A percentile compares a stretch with the other conserved stretches of the same genome.
phyloP scores from a whole-genome alignment of 1,139 yeast genomes.

The Chernovozyma sophiae-reginae region DNA sequence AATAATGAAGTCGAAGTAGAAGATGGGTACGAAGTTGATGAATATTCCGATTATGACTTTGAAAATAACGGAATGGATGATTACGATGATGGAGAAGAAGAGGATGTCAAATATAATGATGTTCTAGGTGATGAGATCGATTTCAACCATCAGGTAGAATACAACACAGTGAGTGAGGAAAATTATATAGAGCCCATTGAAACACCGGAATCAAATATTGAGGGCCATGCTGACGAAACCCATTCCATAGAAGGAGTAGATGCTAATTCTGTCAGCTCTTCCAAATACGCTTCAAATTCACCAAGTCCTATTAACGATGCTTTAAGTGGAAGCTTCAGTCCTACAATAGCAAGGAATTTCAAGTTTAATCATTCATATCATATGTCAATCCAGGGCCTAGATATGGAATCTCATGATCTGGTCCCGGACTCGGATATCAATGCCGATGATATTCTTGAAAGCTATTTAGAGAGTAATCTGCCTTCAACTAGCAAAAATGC shows the following conservation, averaged over 20 bases:
- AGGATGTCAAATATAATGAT: slow-evolving; percentile 31
- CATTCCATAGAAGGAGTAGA: background rate
- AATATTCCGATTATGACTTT: slow-evolving; percentile 38
- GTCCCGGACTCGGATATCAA: slow-evolving; percentile 14
- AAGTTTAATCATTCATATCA: slow-evolving; percentile 24
- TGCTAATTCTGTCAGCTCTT: background rate
- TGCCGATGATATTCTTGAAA: slow-evolving; percentile 29
- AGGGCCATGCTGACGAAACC: background rate
- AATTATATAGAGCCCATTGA: too few species aligned
- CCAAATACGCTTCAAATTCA: background rate
- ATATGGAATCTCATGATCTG: slow-evolving; percentile 2
- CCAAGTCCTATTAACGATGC: background rate
- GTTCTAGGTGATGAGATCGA: slow-evolving; percentile 36
- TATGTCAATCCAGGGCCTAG: slow-evolving; percentile 25
- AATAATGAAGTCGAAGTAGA: slow-evolving; percentile 27
- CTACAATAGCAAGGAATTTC: background rate
- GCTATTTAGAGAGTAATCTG: slow-evolving; percentile 27
- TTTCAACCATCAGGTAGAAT: background rate
- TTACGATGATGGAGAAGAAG: slow-evolving; percentile 43
- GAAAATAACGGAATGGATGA: slow-evolving; percentile 50
- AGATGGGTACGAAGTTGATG: slow-evolving; percentile 33
- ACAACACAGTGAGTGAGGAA: background rate
- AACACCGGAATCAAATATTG: background rate
- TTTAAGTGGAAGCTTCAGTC: background rate
- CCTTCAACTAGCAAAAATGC: slow-evolving; percentile 12